These are phyloP conservation scores for Pythium folliculosum DNA, from an alignment of 352 stramenopile genomes.

Conservation along the genomic window DNA sequence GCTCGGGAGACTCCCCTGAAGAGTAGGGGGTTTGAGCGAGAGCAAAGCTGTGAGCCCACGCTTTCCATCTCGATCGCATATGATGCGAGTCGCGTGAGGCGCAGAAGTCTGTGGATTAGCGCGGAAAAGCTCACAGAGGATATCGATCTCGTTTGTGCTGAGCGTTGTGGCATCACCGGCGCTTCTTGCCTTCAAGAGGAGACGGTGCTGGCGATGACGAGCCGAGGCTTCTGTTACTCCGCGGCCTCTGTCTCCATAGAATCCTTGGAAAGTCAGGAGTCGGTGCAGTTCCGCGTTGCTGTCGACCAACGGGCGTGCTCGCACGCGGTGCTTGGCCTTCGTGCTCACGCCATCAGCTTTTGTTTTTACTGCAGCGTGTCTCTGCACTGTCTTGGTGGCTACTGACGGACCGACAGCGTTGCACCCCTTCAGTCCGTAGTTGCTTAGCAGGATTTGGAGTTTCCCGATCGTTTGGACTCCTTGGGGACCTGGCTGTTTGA, in stretches of 20 bases:
- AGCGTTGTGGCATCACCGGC: slow-evolving; percentile 50
- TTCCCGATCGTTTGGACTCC: slow-evolving; percentile 39
- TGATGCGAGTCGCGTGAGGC: slow-evolving; percentile 43
- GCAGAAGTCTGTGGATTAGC: slow-evolving; percentile 16
- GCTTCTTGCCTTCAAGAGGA: slow-evolving; percentile 26
- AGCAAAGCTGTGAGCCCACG: slow-evolving; percentile 56
- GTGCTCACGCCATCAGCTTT: background rate
- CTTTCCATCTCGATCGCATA: slow-evolving; percentile 49
- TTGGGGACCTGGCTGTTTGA: slow-evolving; percentile 2
- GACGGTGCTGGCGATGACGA: slow-evolving; percentile 5
- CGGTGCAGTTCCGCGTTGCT: slow-evolving; percentile 69
- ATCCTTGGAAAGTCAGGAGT: slow-evolving; percentile 61
- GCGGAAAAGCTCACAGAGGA: slow-evolving; percentile 66
- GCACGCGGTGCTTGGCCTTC: slow-evolving; percentile 61
- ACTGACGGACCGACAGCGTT: slow-evolving; percentile 12
- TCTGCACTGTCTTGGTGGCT: background rate
- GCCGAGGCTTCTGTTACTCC: background rate
- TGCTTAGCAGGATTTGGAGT: slow-evolving; percentile 88
- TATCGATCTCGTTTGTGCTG: slow-evolving; percentile 54
- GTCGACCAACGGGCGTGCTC: slow-evolving; percentile 71
- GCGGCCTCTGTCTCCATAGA: slow-evolving; percentile 41
- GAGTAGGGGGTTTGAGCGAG: slow-evolving; percentile 36
- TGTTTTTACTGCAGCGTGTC: background rate
- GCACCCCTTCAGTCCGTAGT: slow-evolving; percentile 72
- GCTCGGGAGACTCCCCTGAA: background rate